These are phyloP conservation scores for Tetrapisispora phaffii DNA, from an alignment of 805 yeast species.

Conservation along the genomic window DNA sequence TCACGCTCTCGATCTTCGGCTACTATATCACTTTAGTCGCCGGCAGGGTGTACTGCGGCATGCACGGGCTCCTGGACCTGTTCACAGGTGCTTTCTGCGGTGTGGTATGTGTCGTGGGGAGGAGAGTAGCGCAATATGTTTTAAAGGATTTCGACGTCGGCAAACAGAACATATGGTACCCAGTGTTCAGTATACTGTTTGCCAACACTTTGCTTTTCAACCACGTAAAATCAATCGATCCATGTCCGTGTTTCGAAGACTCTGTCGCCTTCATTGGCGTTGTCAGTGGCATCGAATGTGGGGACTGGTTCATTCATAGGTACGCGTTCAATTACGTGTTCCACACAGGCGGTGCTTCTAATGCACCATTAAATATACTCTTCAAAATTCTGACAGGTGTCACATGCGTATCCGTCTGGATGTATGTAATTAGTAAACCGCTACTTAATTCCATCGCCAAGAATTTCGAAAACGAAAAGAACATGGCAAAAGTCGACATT, in stretches of 20 bases:
- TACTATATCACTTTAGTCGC: slow-evolving; percentile 59
- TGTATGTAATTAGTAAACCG: slow-evolving; percentile 54
- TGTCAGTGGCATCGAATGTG: slow-evolving; percentile 62
- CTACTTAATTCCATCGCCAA: slow-evolving; percentile 32
- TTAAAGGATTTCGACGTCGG: neutral
- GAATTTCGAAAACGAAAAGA: slow-evolving; percentile 19
- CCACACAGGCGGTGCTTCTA: slow-evolving; percentile 8
- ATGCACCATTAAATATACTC: slow-evolving; percentile 32
- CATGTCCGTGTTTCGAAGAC: slow-evolving; percentile 95
- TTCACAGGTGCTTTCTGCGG: slow-evolving; percentile 60
- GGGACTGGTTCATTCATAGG: slow-evolving; percentile 42
- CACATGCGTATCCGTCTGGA: slow-evolving; percentile 58
- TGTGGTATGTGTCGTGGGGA: slow-evolving; percentile 35
- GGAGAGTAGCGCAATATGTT: slow-evolving; percentile 23
- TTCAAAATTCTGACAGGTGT: slow-evolving; percentile 43
- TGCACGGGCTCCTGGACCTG: slow-evolving; percentile 90
- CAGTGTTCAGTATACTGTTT: slow-evolving; percentile 32
- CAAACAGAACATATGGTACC: slow-evolving; percentile 24
- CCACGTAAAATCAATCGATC: slow-evolving; percentile 85
- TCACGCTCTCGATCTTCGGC: slow-evolving; percentile 19
- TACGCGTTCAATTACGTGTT: slow-evolving; percentile 22
- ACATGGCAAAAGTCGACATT: slow-evolving; percentile 50
- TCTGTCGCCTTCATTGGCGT: slow-evolving; percentile 91
- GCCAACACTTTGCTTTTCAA: slow-evolving; percentile 47
- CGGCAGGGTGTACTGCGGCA: slow-evolving; percentile 91